Conservation (phyloP, 345 rosid species). For the Citrus sinensis region DNA sequence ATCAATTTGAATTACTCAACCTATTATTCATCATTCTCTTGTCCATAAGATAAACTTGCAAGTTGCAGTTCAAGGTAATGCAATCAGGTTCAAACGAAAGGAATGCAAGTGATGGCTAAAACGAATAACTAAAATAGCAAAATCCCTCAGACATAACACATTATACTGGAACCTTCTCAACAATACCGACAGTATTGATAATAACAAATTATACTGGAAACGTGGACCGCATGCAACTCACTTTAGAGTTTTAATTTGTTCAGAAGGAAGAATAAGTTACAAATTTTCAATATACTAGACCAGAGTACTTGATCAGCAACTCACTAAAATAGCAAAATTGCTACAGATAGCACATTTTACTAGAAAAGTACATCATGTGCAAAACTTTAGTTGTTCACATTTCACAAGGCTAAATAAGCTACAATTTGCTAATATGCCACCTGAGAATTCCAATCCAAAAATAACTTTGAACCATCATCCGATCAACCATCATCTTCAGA, state of each 20-base stretch:
- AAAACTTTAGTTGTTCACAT: not conserved
- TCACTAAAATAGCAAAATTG: too few relatives aligned
- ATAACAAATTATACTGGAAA: too few relatives aligned
- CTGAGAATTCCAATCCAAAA: not conserved
- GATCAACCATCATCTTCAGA: constrained; percentile 27
- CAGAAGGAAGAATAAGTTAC: not conserved
- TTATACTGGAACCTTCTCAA: not conserved
- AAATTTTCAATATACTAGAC: too few relatives aligned
- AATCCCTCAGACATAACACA: not conserved
- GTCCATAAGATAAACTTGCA: not conserved
- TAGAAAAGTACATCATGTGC: not conserved
- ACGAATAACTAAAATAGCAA: not conserved
- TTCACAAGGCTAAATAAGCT: not conserved
- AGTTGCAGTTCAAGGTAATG: not conserved
- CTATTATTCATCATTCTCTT: not conserved
- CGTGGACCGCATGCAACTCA: too few relatives aligned
- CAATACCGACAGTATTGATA: too few relatives aligned
- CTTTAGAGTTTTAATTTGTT: too few relatives aligned
- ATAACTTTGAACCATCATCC: not conserved
- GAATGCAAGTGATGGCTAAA: not conserved
- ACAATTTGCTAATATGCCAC: not conserved
- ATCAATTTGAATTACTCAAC: not conserved
- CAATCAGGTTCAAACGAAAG: not conserved
- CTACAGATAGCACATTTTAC: too few relatives aligned
- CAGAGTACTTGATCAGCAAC: too few relatives aligned